Conservation (phyloP, 2,329 filamentous ascomycete species). For the Corynespora cassiicola region DNA sequence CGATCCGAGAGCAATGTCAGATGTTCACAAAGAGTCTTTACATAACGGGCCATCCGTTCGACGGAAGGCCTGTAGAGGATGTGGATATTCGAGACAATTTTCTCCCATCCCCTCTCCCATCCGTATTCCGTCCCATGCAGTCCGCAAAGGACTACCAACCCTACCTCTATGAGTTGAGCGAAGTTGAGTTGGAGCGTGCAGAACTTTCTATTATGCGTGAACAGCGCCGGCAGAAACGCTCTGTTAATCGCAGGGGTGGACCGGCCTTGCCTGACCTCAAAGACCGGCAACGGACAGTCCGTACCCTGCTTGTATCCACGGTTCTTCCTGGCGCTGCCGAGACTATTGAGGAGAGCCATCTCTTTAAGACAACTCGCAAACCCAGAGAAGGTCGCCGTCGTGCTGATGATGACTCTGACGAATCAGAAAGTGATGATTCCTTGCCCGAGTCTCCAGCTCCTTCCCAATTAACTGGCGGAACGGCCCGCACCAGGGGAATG, state of each 20-base stretch:
- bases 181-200: conserved; percentile 86
- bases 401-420: conserved; percentile 80
- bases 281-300: conserved; percentile 89
- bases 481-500: conserved; percentile 85
- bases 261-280: conserved; percentile 95
- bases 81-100: conserved; percentile 86
- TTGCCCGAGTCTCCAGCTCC: conserved; percentile 81
- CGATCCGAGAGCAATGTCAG: conserved; percentile 94
- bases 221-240: conserved; percentile 92
- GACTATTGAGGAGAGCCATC: conserved; percentile 80
- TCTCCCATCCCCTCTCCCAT: conserved; percentile 80
- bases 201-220: conserved; percentile 94
- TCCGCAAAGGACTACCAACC: conserved; percentile 93
- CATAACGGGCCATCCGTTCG: conserved; percentile 91
- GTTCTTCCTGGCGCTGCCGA: conserved; percentile 87
- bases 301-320: conserved; percentile 89
- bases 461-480: conserved; percentile 73
- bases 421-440: conserved; percentile 90
- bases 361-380: conserved; percentile 72
- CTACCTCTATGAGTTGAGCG: conserved; percentile 91
- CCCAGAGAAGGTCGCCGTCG: conserved; percentile 60
- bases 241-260: conserved; percentile 90
- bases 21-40: conserved; percentile 94
- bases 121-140: conserved; percentile 87
- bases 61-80: conserved; percentile 91